Percentiles rank a stretch among this genome's conserved stretches.
These are phyloP conservation scores for Rhodamnia argentea DNA, from an alignment of 345 rosid genomes.

Conservation along the genomic window DNA sequence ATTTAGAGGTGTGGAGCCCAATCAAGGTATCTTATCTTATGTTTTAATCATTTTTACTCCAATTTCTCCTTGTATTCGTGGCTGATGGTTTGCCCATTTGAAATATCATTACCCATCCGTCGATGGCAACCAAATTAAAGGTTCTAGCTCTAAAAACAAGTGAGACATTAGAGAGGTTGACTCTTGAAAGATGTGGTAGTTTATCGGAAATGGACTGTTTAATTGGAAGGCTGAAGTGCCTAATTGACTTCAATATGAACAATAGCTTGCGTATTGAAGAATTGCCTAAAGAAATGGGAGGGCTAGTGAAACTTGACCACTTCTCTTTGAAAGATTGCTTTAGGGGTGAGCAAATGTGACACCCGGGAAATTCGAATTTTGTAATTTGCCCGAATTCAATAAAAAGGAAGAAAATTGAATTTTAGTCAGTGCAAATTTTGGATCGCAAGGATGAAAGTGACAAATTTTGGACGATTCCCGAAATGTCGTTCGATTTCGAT, in stretches of 20 bases:
- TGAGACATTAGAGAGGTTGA: background rate
- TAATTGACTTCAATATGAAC: background rate
- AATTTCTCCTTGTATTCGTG: background rate
- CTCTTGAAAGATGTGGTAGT: background rate
- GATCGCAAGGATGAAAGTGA: too few relatives aligned
- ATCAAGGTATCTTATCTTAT: background rate
- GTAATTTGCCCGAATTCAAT: too few relatives aligned
- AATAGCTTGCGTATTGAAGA: background rate
- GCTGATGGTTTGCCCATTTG: background rate
- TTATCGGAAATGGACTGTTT: background rate
- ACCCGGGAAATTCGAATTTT: too few relatives aligned
- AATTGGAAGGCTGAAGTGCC: background rate
- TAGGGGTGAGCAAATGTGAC: too few relatives aligned
- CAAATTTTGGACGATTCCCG: too few relatives aligned
- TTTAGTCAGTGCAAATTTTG: too few relatives aligned
- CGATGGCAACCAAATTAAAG: background rate
- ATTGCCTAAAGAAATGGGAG: background rate
- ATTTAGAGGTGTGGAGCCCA: accelerated
- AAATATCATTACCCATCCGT: background rate
- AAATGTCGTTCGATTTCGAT: too few relatives aligned
- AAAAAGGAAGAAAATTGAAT: too few relatives aligned
- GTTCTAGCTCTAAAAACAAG: background rate
- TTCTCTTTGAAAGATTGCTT: background rate
- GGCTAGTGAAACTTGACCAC: background rate
- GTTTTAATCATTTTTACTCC: background rate